phyloP scores from a whole-genome alignment of 2,329 filamentous ascomycete species.

The Fusarium temperatum region DNA sequence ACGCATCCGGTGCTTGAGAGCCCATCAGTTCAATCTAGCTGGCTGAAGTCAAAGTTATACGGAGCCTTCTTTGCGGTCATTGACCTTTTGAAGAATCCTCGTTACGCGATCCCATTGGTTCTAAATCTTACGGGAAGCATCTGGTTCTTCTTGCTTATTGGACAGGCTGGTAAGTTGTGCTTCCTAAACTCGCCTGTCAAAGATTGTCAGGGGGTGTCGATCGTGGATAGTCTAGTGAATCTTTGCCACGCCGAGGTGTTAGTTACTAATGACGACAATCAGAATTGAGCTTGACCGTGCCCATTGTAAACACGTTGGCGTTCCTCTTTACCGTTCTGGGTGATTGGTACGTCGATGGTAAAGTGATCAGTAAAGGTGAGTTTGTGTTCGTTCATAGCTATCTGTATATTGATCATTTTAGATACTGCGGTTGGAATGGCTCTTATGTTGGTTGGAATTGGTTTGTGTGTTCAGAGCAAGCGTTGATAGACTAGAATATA shows the following conservation, averaged over 20 bases:
- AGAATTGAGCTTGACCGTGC: conserved; percentile 94
- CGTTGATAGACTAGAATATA: conserved; percentile 36
- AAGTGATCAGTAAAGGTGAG: conserved; percentile 84
- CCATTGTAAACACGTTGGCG: conserved; percentile 92
- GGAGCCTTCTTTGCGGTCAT: conserved; percentile 77
- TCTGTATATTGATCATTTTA: conserved; percentile 45
- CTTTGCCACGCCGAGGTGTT: conserved; percentile 11
- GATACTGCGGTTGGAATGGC: conserved; percentile 87
- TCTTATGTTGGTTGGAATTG: conserved; percentile 82
- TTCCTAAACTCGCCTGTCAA: conserved; percentile 14
- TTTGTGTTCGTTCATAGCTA: not conserved
- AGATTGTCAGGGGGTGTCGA: conserved; percentile 14
- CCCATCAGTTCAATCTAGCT: conserved; percentile 63
- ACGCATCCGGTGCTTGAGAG: conserved; percentile 63
- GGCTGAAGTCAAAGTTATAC: conserved; percentile 69
- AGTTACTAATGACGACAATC: conserved; percentile 27
- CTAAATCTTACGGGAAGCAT: conserved; percentile 92
- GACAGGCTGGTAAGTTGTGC: conserved; percentile 77
- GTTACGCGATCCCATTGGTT: conserved; percentile 84
- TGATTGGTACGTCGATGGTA: conserved; percentile 94
- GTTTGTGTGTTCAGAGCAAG: conserved; percentile 80
- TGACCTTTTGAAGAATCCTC: conserved; percentile 81
- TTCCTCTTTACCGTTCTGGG: conserved; percentile 96
- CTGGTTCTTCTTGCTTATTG: conserved; percentile 96
- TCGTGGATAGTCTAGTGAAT: conserved; percentile 22